These are phyloP conservation scores for Caryopteris hybrid DNA, from an alignment of 305 asterid genomes.

Conservation along the genomic window DNA sequence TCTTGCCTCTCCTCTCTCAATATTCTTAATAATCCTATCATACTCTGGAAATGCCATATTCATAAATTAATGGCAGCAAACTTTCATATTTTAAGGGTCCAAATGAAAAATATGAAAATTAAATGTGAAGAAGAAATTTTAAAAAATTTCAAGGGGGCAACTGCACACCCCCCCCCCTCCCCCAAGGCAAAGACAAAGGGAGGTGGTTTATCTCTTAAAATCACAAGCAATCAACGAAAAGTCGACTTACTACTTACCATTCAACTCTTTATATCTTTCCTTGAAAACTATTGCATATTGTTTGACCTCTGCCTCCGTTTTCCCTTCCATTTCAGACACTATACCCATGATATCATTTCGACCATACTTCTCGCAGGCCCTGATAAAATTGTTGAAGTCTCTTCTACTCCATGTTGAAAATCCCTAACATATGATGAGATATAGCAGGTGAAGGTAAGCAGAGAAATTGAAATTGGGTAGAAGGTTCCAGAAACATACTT, in stretches of 20 bases:
- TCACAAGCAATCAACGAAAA: not conserved
- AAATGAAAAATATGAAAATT: no score
- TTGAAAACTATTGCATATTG: conserved; percentile 84
- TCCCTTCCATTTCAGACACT: conserved; percentile 97
- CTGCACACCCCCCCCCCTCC: no score
- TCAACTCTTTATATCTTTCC: conserved; percentile 91
- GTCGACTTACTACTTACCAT: conserved; percentile 42
- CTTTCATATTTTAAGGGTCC: no score
- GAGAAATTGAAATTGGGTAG: not conserved
- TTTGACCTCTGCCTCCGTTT: conserved; percentile 89
- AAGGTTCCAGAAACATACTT: conserved; percentile 35
- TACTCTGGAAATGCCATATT: conserved; percentile 49
- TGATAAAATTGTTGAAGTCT: conserved; percentile 88
- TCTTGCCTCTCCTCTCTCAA: conserved; percentile 96
- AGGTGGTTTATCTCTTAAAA: not conserved
- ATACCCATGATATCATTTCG: conserved; percentile 76
- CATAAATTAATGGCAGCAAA: not conserved
- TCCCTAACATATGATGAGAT: conserved; percentile 47
- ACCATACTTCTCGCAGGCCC: conserved; percentile 98
- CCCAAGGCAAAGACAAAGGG: not conserved
- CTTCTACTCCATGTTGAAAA: conserved; percentile 96
- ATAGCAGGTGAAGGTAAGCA: conserved; percentile 3
- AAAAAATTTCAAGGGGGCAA: no score
- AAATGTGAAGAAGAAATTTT: no score
- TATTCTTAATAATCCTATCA: conserved; percentile 81